A percentile compares a stretch with the other conserved stretches of the same genome.
These are phyloP conservation scores for Sugiyamaella paludigena DNA, from an alignment of 1,139 yeast genomes.

Conservation along the genomic window DNA sequence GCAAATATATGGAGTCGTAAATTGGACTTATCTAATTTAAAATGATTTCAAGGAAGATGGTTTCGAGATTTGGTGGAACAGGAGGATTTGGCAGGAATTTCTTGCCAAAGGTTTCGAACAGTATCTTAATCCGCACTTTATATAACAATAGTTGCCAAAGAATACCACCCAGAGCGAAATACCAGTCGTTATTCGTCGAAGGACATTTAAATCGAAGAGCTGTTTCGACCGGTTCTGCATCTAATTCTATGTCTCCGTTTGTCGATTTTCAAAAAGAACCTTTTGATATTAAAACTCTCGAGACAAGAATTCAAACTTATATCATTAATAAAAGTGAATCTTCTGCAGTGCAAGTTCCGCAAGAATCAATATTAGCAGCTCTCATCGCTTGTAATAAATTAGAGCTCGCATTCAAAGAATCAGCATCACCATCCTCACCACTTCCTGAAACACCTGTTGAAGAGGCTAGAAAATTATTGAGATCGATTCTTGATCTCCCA, in stretches of 20 bases:
- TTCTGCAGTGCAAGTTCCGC: conserved; percentile 4
- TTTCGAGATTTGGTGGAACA: no score
- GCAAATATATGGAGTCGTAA: no score
- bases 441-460: conserved; percentile 24
- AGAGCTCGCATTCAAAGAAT: conserved; percentile 19
- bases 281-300: conserved; percentile 13
- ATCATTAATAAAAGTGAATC: conserved; percentile 3
- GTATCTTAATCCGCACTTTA: no score
- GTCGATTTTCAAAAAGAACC: conserved; percentile 13
- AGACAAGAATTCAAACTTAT: conserved; percentile 10
- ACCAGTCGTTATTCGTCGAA: no score
- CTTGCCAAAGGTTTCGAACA: no score
- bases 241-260: background rate
- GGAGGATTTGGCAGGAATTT: no score
- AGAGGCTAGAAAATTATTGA: conserved; percentile 22
- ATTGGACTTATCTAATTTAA: no score
- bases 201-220: no score
- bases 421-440: conserved; percentile 22
- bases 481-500: conserved; percentile 22
- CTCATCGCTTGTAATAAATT: conserved; percentile 25
- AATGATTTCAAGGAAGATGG: no score
- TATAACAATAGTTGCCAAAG: no score
- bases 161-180: no score
- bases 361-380: conserved; percentile 18
- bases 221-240: background rate